Percentiles rank a stretch among this genome's conserved stretches.
phyloP scores from a whole-genome alignment of 345 rosid genomes.

The Geranium brycei region DNA sequence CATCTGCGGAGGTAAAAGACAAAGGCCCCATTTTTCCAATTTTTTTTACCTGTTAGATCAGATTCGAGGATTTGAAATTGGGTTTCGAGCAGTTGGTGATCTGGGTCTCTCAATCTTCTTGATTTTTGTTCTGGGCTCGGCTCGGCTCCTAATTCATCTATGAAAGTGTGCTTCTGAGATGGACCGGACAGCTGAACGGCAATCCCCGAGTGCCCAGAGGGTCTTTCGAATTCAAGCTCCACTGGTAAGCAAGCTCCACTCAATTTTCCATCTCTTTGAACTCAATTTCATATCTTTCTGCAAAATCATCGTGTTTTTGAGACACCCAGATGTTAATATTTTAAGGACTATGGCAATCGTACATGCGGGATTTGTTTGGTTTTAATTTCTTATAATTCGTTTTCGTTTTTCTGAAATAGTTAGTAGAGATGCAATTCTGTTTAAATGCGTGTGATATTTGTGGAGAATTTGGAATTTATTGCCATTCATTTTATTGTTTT shows the following conservation, averaged over 20 bases:
- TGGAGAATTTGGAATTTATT: too few relatives aligned
- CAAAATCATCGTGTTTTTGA: background rate
- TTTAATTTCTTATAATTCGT: too few relatives aligned
- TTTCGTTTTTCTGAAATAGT: too few relatives aligned
- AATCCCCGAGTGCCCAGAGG: slow-evolving; percentile 36
- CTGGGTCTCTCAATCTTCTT: slow-evolving; percentile 8
- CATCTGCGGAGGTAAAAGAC: slow-evolving; percentile 14
- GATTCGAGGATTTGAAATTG: slow-evolving; percentile 12
- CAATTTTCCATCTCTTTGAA: background rate
- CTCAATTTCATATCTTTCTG: background rate
- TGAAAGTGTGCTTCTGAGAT: slow-evolving; percentile 31
- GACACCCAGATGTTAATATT: background rate
- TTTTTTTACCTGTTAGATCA: slow-evolving; percentile 7
- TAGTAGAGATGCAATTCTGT: too few relatives aligned
- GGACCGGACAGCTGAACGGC: slow-evolving; percentile 42
- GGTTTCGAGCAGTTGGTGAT: slow-evolving; percentile 10
- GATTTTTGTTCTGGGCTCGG: background rate
- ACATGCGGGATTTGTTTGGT: too few relatives aligned
- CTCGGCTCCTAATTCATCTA: slow-evolving; percentile 8
- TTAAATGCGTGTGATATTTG: too few relatives aligned
- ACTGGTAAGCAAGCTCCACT: slow-evolving; percentile 28
- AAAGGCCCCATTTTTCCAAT: background rate
- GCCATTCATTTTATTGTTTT: too few relatives aligned
- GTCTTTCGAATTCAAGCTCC: slow-evolving; percentile 74
- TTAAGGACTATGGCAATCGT: background rate